Conservation (phyloP, 345 rosid species). For the Viola odorata region DNA sequence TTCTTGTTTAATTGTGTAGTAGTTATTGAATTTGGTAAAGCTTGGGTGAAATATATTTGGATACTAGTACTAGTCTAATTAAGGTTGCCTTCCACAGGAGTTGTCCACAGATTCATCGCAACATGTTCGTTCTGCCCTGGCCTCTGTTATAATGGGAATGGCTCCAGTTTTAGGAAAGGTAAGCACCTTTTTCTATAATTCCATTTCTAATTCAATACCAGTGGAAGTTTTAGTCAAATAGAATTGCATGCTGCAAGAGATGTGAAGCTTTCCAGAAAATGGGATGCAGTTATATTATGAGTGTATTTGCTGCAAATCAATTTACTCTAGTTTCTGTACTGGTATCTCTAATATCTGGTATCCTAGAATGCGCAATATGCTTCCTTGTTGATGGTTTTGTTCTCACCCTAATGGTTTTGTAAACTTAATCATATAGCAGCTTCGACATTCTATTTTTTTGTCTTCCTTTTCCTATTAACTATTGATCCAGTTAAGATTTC, state of each 20-base stretch:
- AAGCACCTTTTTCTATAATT: slow-evolving; percentile 6
- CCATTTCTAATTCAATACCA: background rate
- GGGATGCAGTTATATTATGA: background rate
- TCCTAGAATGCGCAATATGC: background rate
- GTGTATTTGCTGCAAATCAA: background rate
- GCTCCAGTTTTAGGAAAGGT: slow-evolving; percentile 78
- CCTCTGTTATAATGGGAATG: slow-evolving; percentile 99
- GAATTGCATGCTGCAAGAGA: no score
- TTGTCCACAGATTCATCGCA: slow-evolving; percentile 94
- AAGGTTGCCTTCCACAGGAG: slow-evolving; percentile 47
- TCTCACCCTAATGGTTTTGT: background rate
- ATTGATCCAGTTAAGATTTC: slow-evolving; percentile 1
- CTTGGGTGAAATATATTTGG: no score
- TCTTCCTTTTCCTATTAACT: background rate
- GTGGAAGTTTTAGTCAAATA: background rate
- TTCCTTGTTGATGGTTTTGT: background rate
- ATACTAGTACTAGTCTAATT: background rate
- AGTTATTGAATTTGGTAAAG: slow-evolving; percentile 1
- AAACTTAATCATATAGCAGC: no score
- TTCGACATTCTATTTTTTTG: background rate
- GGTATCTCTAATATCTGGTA: background rate
- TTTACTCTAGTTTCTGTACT: background rate
- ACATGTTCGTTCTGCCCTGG: slow-evolving; percentile 96
- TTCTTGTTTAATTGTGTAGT: slow-evolving; percentile 2
- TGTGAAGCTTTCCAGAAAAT: no score